Evolutionary conservation across 768 basidiomycete genomes (phyloP).

Genomic region (Boletus sensibilis): DNA sequence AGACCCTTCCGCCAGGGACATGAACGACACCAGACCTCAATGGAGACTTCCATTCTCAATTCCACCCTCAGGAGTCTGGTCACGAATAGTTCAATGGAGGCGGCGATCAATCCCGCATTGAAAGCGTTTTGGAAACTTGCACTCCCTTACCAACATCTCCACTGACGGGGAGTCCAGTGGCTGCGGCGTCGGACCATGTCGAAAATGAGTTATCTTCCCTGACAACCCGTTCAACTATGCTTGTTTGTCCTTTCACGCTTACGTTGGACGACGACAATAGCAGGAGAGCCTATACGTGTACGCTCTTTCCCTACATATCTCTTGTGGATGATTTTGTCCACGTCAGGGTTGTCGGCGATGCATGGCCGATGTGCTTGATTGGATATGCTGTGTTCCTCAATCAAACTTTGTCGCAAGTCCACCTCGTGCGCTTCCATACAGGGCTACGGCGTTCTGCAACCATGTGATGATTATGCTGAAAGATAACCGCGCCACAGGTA

Average conservation of each 20-base stretch:
- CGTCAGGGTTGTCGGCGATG: neutral
- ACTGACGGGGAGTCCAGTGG: too few species aligned
- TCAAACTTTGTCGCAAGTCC: too few species aligned
- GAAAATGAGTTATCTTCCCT: neutral
- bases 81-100: neutral
- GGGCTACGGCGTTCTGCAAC: neutral
- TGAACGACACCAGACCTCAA: neutral
- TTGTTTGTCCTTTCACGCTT: neutral
- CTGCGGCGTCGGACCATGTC: neutral
- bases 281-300: neutral
- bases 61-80: neutral
- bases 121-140: neutral
- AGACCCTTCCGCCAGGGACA: neutral
- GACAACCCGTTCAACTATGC: neutral
- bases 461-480: neutral
- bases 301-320: neutral
- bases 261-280: neutral
- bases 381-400: neutral
- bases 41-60: neutral
- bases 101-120: neutral
- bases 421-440: neutral
- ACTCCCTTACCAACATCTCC: neutral
- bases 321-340: neutral
- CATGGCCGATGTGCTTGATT: neutral
- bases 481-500: neutral